These are phyloP conservation scores for Verticillium nubilum DNA, from an alignment of 2,329 filamentous ascomycete species.

Conservation along the genomic window DNA sequence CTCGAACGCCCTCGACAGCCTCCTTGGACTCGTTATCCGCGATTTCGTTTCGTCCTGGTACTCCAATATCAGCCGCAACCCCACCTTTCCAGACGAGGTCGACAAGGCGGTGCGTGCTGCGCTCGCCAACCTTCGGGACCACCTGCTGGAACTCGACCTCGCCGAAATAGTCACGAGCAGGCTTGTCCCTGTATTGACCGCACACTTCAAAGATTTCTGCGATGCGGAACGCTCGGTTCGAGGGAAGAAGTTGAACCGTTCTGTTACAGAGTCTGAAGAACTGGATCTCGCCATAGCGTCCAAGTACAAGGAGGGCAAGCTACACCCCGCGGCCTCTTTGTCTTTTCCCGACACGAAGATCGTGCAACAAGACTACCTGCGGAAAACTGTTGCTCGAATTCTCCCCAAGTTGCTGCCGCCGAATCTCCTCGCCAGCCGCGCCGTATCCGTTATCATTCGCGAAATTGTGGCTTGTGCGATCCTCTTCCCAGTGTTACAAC, in stretches of 20 bases:
- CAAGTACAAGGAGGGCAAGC: conserved; percentile 82
- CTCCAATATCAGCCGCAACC: conserved; percentile 72
- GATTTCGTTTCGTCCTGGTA: conserved; percentile 93
- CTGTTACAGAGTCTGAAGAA: conserved; percentile 93
- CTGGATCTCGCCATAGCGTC: conserved; percentile 91
- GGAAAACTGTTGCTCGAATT: conserved; percentile 66
- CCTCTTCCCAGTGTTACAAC: conserved; percentile 71
- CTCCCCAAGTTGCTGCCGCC: conserved; percentile 71
- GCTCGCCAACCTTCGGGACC: conserved; percentile 64
- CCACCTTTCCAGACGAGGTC: conserved; percentile 78
- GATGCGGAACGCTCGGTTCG: conserved; percentile 83
- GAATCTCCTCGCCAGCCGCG: conserved; percentile 69
- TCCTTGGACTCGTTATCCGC: conserved; percentile 70
- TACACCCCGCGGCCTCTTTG: conserved; percentile 81
- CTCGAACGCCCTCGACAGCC: conserved; percentile 71
- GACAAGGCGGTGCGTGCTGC: conserved; percentile 74
- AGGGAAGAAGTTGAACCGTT: conserved; percentile 80
- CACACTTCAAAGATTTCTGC: conserved; percentile 85
- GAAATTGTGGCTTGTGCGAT: conserved; percentile 95
- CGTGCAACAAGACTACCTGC: conserved; percentile 83
- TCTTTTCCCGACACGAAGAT: conserved; percentile 79
- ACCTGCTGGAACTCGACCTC: conserved; percentile 70
- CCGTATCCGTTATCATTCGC: conserved; percentile 73
- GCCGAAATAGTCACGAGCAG: conserved; percentile 77
- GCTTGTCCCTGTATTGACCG: conserved; percentile 81